Conservation (phyloP, 148 eudicot genomes). For the Linanthus parryae region DNA sequence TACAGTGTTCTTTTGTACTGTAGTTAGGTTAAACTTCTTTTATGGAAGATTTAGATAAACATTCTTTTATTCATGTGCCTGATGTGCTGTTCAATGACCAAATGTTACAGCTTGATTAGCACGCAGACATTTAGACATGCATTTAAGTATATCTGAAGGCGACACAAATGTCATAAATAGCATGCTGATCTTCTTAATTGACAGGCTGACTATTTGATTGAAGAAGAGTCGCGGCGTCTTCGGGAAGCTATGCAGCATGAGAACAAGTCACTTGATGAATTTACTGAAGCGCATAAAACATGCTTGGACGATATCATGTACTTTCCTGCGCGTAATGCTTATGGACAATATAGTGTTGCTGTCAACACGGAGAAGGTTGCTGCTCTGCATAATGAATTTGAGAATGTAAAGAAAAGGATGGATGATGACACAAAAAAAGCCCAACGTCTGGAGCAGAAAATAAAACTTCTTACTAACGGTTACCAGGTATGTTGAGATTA, state of each 20-base stretch:
- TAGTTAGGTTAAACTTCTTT: too few relatives aligned
- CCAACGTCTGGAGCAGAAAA: slow-evolving; percentile 73
- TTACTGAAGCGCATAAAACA: slow-evolving; percentile 78
- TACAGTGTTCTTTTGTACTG: too few relatives aligned
- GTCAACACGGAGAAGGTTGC: slow-evolving; percentile 73
- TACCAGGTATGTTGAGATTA: slow-evolving; percentile 54
- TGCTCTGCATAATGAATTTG: slow-evolving; percentile 84
- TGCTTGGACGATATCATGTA: slow-evolving; percentile 82
- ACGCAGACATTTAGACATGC: too few relatives aligned
- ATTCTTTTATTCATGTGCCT: too few relatives aligned
- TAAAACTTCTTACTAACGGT: slow-evolving; percentile 79
- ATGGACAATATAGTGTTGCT: slow-evolving; percentile 91
- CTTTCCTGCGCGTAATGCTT: slow-evolving; percentile 80
- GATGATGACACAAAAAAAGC: slow-evolving; percentile 96
- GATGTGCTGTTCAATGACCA: too few relatives aligned
- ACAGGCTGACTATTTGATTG: slow-evolving; percentile 72
- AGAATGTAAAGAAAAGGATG: slow-evolving; percentile 81
- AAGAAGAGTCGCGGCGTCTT: slow-evolving; percentile 58
- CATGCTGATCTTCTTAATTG: slow-evolving; percentile 1
- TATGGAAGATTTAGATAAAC: too few relatives aligned
- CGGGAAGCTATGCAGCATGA: slow-evolving; percentile 83
- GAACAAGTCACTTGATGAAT: slow-evolving; percentile 66
- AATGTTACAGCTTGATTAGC: too few relatives aligned
- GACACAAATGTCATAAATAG: too few relatives aligned
- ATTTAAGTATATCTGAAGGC: too few relatives aligned